Conservation (phyloP, 345 rosid genomes). For the Rubroshorea leprosula region DNA sequence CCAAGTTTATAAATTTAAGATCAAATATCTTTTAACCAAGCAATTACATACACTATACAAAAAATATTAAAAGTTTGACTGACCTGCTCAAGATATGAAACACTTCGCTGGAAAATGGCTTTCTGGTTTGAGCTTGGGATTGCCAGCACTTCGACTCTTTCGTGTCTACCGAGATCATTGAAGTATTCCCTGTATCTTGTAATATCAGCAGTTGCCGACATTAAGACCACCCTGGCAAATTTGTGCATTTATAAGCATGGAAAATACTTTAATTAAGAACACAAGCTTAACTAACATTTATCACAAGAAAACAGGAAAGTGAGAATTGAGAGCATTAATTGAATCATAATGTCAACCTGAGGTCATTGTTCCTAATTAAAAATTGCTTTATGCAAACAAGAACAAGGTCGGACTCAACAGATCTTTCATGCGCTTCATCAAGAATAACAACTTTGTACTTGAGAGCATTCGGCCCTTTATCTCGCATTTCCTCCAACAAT, state of each 20-base stretch:
- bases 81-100: conserved; percentile 82
- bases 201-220: conserved; percentile 98
- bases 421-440: conserved; percentile 99
- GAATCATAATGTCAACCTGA: conserved; percentile 50
- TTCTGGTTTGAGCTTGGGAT: conserved; percentile 63
- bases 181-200: conserved; percentile 77
- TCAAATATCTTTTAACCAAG: too few relatives aligned
- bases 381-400: conserved; percentile 90
- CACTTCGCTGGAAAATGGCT: conserved; percentile 55
- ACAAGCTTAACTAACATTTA: neutral
- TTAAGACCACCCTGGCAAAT: conserved; percentile 72
- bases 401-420: conserved; percentile 89
- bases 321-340: conserved; percentile 2
- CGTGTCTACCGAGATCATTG: conserved; percentile 79
- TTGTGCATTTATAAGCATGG: conserved; percentile 4
- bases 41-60: too few relatives aligned
- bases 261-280: neutral
- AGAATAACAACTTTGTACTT: conserved; percentile 85
- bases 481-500: conserved; percentile 84
- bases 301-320: neutral
- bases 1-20: too few relatives aligned
- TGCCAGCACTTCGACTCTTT: conserved; percentile 88
- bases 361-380: conserved; percentile 57
- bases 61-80: conserved; percentile 2
- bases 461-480: conserved; percentile 74